Percentiles rank a stretch among this genome's conserved stretches.
Conservation (phyloP, 176 grass and related monocot genomes). For the Triticum turgidum region DNA sequence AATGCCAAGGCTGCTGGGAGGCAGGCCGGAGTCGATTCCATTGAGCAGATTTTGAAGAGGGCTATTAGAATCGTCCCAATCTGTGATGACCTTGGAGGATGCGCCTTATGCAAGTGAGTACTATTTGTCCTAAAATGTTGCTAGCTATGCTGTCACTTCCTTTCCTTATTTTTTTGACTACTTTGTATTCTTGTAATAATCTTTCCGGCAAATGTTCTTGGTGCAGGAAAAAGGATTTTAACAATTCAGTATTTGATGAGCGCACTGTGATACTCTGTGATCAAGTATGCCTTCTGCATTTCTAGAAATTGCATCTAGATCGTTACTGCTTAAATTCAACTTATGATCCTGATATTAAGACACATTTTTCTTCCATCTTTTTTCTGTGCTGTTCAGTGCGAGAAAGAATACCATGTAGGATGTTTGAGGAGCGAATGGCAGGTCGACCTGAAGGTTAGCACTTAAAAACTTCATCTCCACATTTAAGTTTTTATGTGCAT, state of each 20-base stretch:
- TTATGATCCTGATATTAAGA: neutral
- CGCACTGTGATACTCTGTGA: constrained; percentile 98
- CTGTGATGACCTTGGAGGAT: constrained; percentile 80
- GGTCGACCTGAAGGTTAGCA: constrained; percentile 63
- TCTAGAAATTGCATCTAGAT: neutral
- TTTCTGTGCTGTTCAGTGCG: constrained; percentile 56
- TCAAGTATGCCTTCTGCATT: constrained; percentile 59
- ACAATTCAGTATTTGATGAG: constrained; percentile 84
- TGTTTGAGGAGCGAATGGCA: constrained; percentile 68
- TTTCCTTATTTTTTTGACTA: neutral
- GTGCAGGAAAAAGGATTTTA: constrained; percentile 90
- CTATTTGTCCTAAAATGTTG: neutral
- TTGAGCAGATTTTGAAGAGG: constrained; percentile 92
- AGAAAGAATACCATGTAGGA: constrained; percentile 96
- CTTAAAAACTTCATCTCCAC: neutral
- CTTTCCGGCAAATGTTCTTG: constrained; percentile 29
- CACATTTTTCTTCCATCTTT: neutral
- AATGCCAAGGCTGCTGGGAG: constrained; percentile 98
- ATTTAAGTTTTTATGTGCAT: constrained; percentile 2
- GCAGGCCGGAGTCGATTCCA: constrained; percentile 91
- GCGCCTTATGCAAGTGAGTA: constrained; percentile 86
- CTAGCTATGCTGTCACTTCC: neutral
- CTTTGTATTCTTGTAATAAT: neutral
- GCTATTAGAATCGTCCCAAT: constrained; percentile 85
- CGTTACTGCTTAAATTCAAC: constrained; percentile 25